Evolutionary conservation across 1,284 basidiomycete genomes (phyloP).

Genomic region (Chondrostereum purpureum): DNA sequence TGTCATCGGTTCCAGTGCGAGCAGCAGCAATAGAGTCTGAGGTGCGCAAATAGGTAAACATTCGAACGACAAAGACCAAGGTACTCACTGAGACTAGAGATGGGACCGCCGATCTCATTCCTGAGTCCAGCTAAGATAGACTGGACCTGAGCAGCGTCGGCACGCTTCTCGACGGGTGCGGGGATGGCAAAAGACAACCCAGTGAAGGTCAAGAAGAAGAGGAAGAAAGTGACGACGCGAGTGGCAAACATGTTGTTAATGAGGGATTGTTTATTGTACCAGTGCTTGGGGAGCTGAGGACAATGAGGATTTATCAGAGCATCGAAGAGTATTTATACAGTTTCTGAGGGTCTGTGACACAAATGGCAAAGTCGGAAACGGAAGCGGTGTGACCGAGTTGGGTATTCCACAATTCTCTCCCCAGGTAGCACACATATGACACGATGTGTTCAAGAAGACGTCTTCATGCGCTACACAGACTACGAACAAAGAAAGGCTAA

Average conservation of each 20-base stretch:
- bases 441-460: no score
- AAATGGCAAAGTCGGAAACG: no score
- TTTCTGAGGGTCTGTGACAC: no score
- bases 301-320: neutral
- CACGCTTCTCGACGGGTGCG: neutral
- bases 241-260: neutral
- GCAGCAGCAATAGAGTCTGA: neutral
- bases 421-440: no score
- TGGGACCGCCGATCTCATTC: neutral
- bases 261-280: neutral
- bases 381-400: no score
- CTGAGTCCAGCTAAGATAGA: neutral
- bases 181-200: neutral
- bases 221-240: neutral
- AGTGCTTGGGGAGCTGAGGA: neutral
- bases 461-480: no score
- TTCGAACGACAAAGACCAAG: neutral
- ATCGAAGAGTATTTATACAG: neutral
- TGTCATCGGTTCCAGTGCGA: neutral
- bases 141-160: neutral
- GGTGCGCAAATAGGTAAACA: neutral
- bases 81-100: neutral
- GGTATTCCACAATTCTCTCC: no score
- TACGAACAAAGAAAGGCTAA: no score
- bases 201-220: neutral